Conservation (phyloP, 495 filamentous ascomycete species). For the Cenococcum geophilum region DNA sequence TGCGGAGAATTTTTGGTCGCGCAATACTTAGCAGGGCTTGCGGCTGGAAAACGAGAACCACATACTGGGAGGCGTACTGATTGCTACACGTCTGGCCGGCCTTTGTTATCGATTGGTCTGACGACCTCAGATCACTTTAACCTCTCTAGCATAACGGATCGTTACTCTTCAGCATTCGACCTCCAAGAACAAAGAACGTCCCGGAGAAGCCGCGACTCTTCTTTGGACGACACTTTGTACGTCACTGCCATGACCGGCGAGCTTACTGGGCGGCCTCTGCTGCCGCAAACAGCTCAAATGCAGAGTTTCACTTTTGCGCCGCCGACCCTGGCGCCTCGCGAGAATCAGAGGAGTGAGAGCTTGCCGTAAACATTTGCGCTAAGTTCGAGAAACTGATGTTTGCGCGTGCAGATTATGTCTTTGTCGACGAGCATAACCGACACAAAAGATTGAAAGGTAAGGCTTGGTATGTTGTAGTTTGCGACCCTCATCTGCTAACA, state of each 20-base stretch:
- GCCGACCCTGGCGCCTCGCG: conserved; percentile 50
- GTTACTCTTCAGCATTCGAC: conserved; percentile 1
- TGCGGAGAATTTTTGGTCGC: conserved; percentile 26
- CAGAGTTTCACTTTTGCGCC: conserved; percentile 57
- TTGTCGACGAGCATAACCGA: conserved; percentile 97
- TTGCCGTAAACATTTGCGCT: background rate
- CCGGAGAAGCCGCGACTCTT: background rate
- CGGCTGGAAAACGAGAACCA: background rate
- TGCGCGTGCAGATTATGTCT: conserved; percentile 76
- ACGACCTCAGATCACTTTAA: conserved; percentile 5
- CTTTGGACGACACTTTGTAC: background rate
- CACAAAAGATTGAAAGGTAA: conserved; percentile 95
- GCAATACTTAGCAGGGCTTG: background rate
- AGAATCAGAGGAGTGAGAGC: conserved; percentile 60
- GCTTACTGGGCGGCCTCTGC: conserved; percentile 46
- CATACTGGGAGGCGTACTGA: background rate
- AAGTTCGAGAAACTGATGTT: conserved; percentile 4
- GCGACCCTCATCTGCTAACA: conserved; percentile 17
- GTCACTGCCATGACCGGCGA: conserved; percentile 49
- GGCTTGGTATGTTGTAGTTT: conserved; percentile 12
- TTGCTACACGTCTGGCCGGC: background rate
- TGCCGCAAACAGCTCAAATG: conserved; percentile 53
- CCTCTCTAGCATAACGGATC: conserved; percentile 6
- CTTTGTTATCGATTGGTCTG: conserved; percentile 5
- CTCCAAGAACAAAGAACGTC: conserved; percentile 6